Conservation (phyloP, 192 early-diverging fungal species). For the Coemansia reversa region DNA sequence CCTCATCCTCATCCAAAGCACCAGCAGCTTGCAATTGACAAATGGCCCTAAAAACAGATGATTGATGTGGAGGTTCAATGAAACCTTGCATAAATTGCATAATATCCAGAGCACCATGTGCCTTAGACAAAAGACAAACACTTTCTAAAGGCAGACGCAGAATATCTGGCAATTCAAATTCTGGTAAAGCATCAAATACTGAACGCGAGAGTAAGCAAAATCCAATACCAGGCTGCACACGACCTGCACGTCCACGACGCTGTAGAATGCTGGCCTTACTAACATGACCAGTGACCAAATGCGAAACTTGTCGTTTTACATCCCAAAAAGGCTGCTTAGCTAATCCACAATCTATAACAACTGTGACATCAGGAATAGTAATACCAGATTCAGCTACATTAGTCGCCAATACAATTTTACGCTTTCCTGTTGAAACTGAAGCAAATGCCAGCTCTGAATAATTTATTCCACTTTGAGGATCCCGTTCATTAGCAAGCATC, state of each 20-base stretch:
- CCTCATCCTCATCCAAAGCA: conserved; percentile 31
- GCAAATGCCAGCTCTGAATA: conserved; percentile 54
- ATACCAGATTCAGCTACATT: conserved; percentile 75
- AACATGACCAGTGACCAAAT: conserved; percentile 47
- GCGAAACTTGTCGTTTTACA: conserved; percentile 55
- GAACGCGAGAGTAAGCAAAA: conserved; percentile 54
- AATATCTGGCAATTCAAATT: conserved; percentile 61
- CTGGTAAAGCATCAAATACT: conserved; percentile 47
- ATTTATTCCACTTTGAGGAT: conserved; percentile 3
- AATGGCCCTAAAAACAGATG: conserved; percentile 62
- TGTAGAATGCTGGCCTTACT: conserved; percentile 60
- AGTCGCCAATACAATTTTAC: conserved; percentile 87
- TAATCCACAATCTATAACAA: conserved; percentile 68
- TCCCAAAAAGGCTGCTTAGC: conserved; percentile 66
- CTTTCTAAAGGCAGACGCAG: conserved; percentile 71
- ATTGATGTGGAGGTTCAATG: conserved; percentile 69
- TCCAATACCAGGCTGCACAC: conserved; percentile 58
- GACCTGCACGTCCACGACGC: conserved; percentile 62
- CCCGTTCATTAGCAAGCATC: conserved; percentile 32
- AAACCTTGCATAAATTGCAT: conserved; percentile 58
- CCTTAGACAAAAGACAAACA: conserved; percentile 67
- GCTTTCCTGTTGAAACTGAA: conserved; percentile 47
- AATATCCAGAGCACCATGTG: conserved; percentile 64
- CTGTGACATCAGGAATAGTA: conserved; percentile 66
- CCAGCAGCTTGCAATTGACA: conserved; percentile 30